A percentile compares a stretch with the other conserved stretches of the same genome.
phyloP scores from a whole-genome alignment of 1,139 yeast genomes.

The Scheffersomyces titani region DNA sequence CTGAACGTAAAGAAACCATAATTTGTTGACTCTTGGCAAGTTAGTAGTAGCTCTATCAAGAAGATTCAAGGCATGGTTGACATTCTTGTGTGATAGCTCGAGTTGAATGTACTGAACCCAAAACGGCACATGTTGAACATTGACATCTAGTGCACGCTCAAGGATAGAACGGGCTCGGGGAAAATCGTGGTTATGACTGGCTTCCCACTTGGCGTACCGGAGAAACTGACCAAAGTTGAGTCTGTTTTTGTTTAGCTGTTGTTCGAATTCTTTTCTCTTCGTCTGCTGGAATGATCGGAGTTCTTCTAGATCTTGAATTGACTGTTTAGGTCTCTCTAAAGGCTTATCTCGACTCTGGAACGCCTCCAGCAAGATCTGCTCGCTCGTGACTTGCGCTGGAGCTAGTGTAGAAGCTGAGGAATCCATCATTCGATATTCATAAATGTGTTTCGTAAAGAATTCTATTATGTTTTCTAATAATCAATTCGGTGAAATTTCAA shows the following conservation, averaged over 20 bases:
- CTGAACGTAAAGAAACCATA: constrained; percentile 83
- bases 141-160: constrained; percentile 84
- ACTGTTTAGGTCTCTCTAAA: constrained; percentile 48
- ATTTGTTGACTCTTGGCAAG: constrained; percentile 77
- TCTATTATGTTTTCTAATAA: not conserved
- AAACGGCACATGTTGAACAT: constrained; percentile 70
- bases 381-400: constrained; percentile 29
- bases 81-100: constrained; percentile 70
- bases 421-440: not conserved
- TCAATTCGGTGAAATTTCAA: not conserved
- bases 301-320: constrained; percentile 79
- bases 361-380: constrained; percentile 40
- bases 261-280: constrained; percentile 81
- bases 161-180: constrained; percentile 78
- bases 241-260: constrained; percentile 79
- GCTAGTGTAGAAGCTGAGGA: not conserved
- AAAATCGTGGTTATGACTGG: constrained; percentile 71
- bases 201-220: constrained; percentile 87
- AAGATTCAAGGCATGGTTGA: constrained; percentile 87
- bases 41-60: constrained; percentile 75
- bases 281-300: constrained; percentile 71
- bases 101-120: constrained; percentile 85
- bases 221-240: constrained; percentile 88
- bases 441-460: too few relatives aligned
- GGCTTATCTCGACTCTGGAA: constrained; percentile 27